Conservation (phyloP, 2,329 filamentous ascomycete genomes). For the Paecilomyces sp. region DNA sequence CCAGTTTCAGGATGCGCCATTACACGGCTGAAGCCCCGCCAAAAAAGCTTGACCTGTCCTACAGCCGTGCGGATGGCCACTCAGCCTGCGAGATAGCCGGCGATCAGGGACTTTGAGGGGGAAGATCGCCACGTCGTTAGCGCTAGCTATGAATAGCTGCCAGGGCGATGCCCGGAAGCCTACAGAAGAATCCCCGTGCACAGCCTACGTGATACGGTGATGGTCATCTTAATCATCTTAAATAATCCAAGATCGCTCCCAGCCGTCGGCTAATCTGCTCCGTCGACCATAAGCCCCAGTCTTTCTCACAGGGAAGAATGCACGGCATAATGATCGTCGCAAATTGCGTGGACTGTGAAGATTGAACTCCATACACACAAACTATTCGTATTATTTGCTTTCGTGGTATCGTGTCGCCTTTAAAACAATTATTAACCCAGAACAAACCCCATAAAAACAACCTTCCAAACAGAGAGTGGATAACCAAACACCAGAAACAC, state of each 20-base stretch:
- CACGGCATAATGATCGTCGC: background rate
- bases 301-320: background rate
- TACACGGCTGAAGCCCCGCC: background rate
- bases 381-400: background rate
- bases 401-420: background rate
- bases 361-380: background rate
- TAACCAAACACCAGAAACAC: background rate
- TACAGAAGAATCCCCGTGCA: background rate
- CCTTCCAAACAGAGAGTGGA: background rate
- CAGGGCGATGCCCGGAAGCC: background rate
- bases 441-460: background rate
- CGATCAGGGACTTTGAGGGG: background rate
- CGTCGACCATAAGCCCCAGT: background rate
- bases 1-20: background rate
- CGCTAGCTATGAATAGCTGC: background rate
- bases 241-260: background rate
- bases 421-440: background rate
- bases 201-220: background rate
- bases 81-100: background rate
- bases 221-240: no score
- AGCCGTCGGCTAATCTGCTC: background rate
- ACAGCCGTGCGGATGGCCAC: background rate
- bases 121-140: background rate
- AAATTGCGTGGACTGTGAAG: background rate
- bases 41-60: background rate